Conservation (phyloP, 306 rosid species). For the Vigna mungo region DNA sequence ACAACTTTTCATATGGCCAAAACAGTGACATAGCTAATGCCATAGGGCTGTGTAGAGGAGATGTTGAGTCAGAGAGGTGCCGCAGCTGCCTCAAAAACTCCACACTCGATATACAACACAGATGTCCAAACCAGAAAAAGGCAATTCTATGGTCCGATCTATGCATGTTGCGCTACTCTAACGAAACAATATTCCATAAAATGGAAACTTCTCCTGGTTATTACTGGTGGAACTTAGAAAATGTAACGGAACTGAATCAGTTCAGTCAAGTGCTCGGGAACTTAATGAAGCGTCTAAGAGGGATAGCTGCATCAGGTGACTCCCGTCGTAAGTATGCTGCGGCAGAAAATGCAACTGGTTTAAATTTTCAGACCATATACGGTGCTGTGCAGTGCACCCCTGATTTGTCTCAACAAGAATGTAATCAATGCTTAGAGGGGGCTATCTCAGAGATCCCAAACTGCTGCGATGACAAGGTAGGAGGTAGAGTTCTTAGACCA, state of each 20-base stretch:
- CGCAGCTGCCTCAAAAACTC: constrained; percentile 15
- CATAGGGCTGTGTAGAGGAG: constrained; percentile 48
- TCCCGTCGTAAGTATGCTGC: constrained; percentile 40
- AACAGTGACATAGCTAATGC: constrained; percentile 3
- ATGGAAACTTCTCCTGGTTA: background rate
- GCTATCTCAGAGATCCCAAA: background rate
- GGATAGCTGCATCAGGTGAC: constrained; percentile 34
- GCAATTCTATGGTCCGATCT: constrained; percentile 15
- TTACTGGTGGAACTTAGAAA: background rate
- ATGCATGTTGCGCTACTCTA: constrained; percentile 41
- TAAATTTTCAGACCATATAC: background rate
- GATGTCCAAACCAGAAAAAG: constrained; percentile 18
- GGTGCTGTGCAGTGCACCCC: constrained; percentile 45
- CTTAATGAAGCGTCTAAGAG: constrained; percentile 3
- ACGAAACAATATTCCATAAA: background rate
- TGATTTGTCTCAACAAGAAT: constrained; percentile 13
- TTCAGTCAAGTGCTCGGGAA: background rate
- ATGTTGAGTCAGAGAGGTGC: constrained; percentile 7
- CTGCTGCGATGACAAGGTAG: constrained; percentile 15
- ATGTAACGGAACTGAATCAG: background rate
- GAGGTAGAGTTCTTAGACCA: constrained; percentile 31
- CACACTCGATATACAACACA: background rate
- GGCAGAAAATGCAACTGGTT: background rate
- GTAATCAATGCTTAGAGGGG: background rate
- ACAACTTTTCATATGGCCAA: constrained; percentile 39